Base-by-base conservation (phyloP, 345 rosid species). In the Eucalyptus regnans region DNA sequence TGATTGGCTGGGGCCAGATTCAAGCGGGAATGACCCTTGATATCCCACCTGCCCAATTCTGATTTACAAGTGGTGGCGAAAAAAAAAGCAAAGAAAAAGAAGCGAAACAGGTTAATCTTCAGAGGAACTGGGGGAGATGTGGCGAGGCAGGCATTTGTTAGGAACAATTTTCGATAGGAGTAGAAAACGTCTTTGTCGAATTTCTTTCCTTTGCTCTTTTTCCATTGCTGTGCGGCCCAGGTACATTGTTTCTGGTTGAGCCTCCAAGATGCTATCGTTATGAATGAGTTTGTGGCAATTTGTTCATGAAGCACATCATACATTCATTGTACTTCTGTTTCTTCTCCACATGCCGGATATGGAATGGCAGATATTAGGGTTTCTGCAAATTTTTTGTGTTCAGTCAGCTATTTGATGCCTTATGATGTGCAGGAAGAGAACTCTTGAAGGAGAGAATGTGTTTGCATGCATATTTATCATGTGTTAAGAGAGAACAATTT, bases 1-100 rank as follows among this genome's bases (percentile, higher is more conserved):
- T 97, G 49, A 97, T 98, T 17, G 98, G 99, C 23, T 96, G 99
- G 99, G 99, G 99, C 58, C 97, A 94, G 95, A 98, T 98, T 90
- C 99, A 95, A 90, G 98, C 99, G 4, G 98, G 99, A 80, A 91
- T 94, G 29, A 98, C 98, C 89, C 95, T 96, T 10, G 96, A 96
- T 6, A 94, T 97, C 33, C 98, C 98, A 20, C 96, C 95, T 13
- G 81, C 94, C 89, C 93, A 94, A 9, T 93, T 95, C 83, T 94
- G 88, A 92, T 90, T 62, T 33, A 41, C 83, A 10, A 20, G 48
- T 41, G 27, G 60, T 9, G 43, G 41, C n/a, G n/a, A 56, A 56
- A 50, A 8, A 52, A 81, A 76, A 20, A 3, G 27, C 29, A 20
- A 76, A 41, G 83, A 41, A 22, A 31, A 76, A 41, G 83, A 37